Evolutionary conservation across 805 yeast species (phyloP).

Genomic region (Metschnikowia continentalis): DNA sequence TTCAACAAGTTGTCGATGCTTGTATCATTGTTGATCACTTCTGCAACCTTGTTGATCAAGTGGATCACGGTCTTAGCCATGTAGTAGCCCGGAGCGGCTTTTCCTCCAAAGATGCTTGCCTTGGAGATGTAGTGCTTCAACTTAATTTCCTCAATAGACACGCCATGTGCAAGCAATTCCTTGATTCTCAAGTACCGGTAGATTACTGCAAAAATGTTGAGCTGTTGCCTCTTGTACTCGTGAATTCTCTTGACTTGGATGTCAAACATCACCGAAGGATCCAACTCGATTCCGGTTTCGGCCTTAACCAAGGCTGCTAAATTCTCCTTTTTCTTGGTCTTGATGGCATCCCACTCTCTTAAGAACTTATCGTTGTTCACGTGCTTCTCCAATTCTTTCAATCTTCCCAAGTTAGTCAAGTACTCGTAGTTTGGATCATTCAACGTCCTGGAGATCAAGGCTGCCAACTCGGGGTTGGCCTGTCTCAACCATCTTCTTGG

Average conservation of each 20-base stretch:
- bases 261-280: conserved; percentile 75
- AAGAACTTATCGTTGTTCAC: conserved; percentile 69
- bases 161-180: conserved; percentile 51
- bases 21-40: conserved; percentile 72
- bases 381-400: conserved; percentile 63
- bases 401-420: conserved; percentile 60
- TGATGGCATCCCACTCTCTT: conserved; percentile 65
- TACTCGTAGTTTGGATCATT: conserved; percentile 62
- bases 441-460: conserved; percentile 66
- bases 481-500: conserved; percentile 96
- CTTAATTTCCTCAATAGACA: conserved; percentile 44
- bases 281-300: conserved; percentile 61
- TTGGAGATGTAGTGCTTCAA: conserved; percentile 65
- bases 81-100: conserved; percentile 96
- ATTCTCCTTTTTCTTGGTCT: conserved; percentile 61
- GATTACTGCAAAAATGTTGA: conserved; percentile 86
- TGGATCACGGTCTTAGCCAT: conserved; percentile 91
- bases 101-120: conserved; percentile 86
- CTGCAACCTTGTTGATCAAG: conserved; percentile 75
- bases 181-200: conserved; percentile 77
- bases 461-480: conserved; percentile 79
- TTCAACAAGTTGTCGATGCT: conserved; percentile 74
- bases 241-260: conserved; percentile 93
- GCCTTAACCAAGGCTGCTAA: conserved; percentile 64
- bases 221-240: conserved; percentile 92